Base-by-base conservation (phyloP, 768 basidiomycete genomes). In the Chalciporus pseudorubinellus region DNA sequence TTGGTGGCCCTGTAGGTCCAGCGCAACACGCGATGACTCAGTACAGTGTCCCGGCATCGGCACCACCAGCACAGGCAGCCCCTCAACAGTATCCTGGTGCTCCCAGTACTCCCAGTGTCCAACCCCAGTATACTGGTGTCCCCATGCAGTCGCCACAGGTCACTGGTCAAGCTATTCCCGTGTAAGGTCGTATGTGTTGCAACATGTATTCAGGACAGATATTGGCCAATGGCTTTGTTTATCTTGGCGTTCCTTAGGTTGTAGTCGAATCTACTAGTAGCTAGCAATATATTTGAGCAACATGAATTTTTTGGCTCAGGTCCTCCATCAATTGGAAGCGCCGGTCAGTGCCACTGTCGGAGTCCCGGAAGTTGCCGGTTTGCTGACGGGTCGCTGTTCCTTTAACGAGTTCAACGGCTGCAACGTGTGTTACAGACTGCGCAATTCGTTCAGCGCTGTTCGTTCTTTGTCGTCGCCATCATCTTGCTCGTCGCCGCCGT, bases 311-410 rank as follows among this genome's bases (percentile, higher is more conserved):
- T n/a, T n/a, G n/a, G n/a, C n/a, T n/a, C n/a, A n/a, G n/a, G n/a
- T n/a, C n/a, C n/a, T n/a, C n/a, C n/a, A n/a, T n/a, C n/a, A n/a
- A n/a, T n/a, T n/a, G n/a, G n/a, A n/a, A n/a, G n/a, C n/a, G n/a
- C n/a, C n/a, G n/a, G n/a, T n/a, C n/a, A n/a, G n/a, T n/a, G n/a
- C n/a, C n/a, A n/a, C 66, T n/a, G n/a, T n/a, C n/a, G 66, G 67
- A 69, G 66, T 67, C 67, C 59, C 65, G 65, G 67, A 55, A 50
- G 46, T 33, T 28, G 22, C 64, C 66, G 66, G 52, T 13, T 39
- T 50, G 59, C 58, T 51, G 58, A 53, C 34, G 3, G 46, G 46
- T 49, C 39, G 28, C 34, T 33, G 53, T 44, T 51, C 43, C 47
- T 34, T 48, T 40, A 38, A 45, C 29, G 45, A n/a, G n/a, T n/a